Evolutionary conservation across 768 basidiomycete species (phyloP).

Genomic region (Serendipita indica): DNA sequence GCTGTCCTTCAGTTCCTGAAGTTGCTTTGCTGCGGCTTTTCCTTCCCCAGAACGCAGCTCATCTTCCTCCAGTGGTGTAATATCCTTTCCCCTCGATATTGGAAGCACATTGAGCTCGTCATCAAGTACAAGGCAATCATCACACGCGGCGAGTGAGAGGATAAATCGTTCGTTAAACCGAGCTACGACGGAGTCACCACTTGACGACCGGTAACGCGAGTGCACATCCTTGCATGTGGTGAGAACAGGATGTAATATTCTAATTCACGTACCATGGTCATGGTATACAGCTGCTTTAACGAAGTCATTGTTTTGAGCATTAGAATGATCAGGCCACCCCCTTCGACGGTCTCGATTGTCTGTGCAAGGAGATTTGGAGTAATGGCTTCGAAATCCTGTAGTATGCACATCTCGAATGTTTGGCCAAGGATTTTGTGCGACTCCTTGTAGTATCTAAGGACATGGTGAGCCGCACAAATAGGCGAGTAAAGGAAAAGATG

Average conservation of each 20-base stretch:
- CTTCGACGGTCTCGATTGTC: constrained; percentile 96
- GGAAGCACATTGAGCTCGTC: constrained; percentile 97
- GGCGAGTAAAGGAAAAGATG: constrained; percentile 21
- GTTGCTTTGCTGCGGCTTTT: constrained; percentile 40
- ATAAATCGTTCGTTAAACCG: constrained; percentile 99
- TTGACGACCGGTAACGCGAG: constrained; percentile 80
- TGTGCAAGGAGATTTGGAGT: constrained; percentile 94
- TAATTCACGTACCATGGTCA: constrained; percentile 46
- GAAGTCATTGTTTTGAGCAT: constrained; percentile 92
- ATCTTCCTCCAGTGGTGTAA: constrained; percentile 44
- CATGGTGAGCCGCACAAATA: constrained; percentile 7
- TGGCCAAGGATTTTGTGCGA: constrained; percentile 93
- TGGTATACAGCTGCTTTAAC: constrained; percentile 77
- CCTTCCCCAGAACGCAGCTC: constrained; percentile 30
- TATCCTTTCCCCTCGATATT: constrained; percentile 89
- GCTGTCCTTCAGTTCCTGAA: constrained; percentile 63
- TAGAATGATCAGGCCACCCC: constrained; percentile 78
- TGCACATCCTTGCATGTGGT: constrained; percentile 69
- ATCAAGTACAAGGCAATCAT: constrained; percentile 86
- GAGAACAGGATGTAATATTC: background rate
- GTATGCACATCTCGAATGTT: constrained; percentile 91
- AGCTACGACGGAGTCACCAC: constrained; percentile 77
- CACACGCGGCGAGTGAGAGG: constrained; percentile 83
- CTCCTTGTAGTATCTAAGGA: constrained; percentile 79
- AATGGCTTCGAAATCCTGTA: constrained; percentile 97